Conservation (phyloP, 1,139 yeast genomes). For the Pichia sp. region DNA sequence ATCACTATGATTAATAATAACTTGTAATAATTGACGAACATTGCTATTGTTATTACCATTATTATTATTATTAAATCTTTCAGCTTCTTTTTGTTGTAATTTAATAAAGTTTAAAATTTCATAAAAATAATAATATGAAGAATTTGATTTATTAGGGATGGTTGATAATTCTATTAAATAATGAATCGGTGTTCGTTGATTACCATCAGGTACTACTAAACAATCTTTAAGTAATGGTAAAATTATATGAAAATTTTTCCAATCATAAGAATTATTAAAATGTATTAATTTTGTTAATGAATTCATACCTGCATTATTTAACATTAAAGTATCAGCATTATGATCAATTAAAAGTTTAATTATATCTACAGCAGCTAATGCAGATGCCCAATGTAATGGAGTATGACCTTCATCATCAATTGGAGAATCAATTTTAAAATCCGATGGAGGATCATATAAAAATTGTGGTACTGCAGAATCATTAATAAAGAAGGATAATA, state of each 20-base stretch:
- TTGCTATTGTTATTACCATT: conserved; percentile 18
- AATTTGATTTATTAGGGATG: conserved; percentile 39
- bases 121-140: conserved; percentile 36
- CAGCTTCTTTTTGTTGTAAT: conserved; percentile 28
- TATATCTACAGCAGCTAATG: conserved; percentile 75
- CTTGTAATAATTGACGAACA: conserved; percentile 43
- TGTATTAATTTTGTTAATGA: conserved; percentile 77
- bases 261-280: conserved; percentile 82
- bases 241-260: conserved; percentile 65
- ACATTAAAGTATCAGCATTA: conserved; percentile 72
- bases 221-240: conserved; percentile 67
- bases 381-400: conserved; percentile 94
- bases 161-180: conserved; percentile 60
- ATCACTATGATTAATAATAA: conserved; percentile 65
- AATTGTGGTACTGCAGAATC: conserved; percentile 73
- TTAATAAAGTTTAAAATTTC: conserved; percentile 31
- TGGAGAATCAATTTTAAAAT: conserved; percentile 76
- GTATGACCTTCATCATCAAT: conserved; percentile 96
- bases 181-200: conserved; percentile 69
- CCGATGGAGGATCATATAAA: conserved; percentile 66
- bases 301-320: conserved; percentile 74
- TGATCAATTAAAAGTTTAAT: conserved; percentile 58
- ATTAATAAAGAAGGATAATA: conserved; percentile 59
- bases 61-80: conserved; percentile 20
- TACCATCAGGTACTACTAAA: conserved; percentile 62